Percentiles rank a stretch among this genome's conserved stretches.
These are phyloP conservation scores for Exophiala phaeomuriformis DNA, from an alignment of 2,329 filamentous ascomycete genomes.

Conservation along the genomic window DNA sequence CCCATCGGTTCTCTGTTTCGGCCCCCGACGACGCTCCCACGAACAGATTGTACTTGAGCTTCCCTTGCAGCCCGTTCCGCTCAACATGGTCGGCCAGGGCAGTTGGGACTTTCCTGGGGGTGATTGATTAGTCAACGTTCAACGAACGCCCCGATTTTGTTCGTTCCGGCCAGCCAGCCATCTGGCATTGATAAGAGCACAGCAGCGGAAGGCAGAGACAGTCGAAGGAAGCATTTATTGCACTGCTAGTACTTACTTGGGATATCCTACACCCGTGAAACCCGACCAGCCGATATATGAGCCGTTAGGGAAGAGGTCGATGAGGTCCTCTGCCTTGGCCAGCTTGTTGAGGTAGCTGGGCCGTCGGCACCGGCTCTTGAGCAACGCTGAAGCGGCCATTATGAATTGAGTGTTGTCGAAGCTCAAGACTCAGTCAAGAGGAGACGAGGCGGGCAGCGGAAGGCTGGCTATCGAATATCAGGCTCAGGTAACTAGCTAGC, in stretches of 20 bases:
- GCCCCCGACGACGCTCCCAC: conserved; percentile 84
- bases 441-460: not conserved
- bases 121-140: too few species aligned
- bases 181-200: not conserved
- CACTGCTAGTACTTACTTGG: conserved; percentile 55
- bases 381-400: conserved; percentile 60
- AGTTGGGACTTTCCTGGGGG: conserved; percentile 65
- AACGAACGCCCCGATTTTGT: too few species aligned
- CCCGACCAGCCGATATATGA: conserved; percentile 87
- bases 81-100: conserved; percentile 84
- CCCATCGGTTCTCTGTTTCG: conserved; percentile 89
- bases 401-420: conserved; percentile 6
- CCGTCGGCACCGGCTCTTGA: conserved; percentile 67
- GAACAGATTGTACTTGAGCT: conserved; percentile 80
- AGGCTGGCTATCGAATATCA: not conserved
- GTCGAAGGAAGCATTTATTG: not conserved
- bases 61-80: conserved; percentile 72
- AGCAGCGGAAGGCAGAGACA: not conserved
- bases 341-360: conserved; percentile 75
- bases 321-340: conserved; percentile 67
- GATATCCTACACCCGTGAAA: conserved; percentile 84
- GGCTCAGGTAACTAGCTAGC: too few species aligned
- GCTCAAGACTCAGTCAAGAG: not conserved
- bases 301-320: conserved; percentile 74
- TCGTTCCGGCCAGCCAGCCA: not conserved